phyloP scores from a whole-genome alignment of 2,329 filamentous ascomycete genomes.

The Akanthomyces uredinophilus region DNA sequence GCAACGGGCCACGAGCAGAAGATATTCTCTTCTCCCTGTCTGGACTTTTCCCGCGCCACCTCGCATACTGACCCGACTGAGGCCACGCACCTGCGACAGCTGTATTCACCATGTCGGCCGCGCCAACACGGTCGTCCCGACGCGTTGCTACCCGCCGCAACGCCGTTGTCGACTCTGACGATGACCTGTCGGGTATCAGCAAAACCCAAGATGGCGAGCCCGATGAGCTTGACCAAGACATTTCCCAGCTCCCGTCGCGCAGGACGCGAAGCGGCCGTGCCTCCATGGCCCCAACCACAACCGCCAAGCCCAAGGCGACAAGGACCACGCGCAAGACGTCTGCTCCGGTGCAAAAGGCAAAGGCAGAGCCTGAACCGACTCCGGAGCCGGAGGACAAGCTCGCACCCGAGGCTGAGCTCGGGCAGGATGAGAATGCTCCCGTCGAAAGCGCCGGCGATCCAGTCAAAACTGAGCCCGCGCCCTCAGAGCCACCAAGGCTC shows the following conservation, averaged over 20 bases:
- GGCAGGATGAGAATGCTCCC: background rate
- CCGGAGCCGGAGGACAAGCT: constrained; percentile 7
- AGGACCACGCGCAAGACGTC: constrained; percentile 39
- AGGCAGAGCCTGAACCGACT: constrained; percentile 12
- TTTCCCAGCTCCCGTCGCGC: constrained; percentile 35
- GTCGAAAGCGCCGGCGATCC: constrained; percentile 54
- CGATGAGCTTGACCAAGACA: constrained; percentile 72
- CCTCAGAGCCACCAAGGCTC: constrained; percentile 24
- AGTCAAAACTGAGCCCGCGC: constrained; percentile 5
- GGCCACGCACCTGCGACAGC: background rate
- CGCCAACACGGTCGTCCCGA: constrained; percentile 37
- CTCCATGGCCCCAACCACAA: constrained; percentile 43
- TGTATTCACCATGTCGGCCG: constrained; percentile 28
- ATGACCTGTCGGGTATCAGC: constrained; percentile 61
- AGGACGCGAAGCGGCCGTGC: constrained; percentile 33
- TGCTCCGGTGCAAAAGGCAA: constrained; percentile 23
- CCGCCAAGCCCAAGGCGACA: constrained; percentile 25
- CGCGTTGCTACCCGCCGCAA: constrained; percentile 58
- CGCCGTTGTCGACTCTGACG: constrained; percentile 73
- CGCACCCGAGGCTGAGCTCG: constrained; percentile 1
- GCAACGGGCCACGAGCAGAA: background rate
- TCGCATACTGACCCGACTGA: background rate
- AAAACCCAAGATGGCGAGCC: constrained; percentile 49
- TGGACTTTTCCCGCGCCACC: background rate
- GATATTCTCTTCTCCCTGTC: background rate